Evolutionary conservation across 1,139 yeast species (phyloP).

Genomic region (Sugiyamaella novakii): DNA sequence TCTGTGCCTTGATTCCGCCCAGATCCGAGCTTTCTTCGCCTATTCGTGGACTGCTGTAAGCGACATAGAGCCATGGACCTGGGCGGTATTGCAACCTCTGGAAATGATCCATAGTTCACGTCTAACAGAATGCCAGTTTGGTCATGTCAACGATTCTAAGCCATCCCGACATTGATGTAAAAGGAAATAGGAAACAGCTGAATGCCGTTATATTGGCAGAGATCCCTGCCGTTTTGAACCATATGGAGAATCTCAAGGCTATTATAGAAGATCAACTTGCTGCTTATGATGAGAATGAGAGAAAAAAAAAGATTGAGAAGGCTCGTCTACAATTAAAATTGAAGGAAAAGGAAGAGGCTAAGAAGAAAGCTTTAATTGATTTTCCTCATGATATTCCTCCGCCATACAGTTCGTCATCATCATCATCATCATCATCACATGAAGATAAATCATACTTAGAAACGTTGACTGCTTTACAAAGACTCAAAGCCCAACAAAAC

Average conservation of each 20-base stretch:
- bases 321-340: conserved; percentile 18
- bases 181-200: conserved; percentile 33
- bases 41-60: too few relatives aligned
- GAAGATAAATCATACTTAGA: conserved; percentile 25
- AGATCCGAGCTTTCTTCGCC: not conserved
- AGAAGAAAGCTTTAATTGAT: not conserved
- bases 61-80: too few relatives aligned
- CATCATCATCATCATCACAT: not conserved
- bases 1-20: not conserved
- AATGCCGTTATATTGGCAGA: conserved; percentile 29
- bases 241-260: conserved; percentile 44
- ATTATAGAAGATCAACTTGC: conserved; percentile 41
- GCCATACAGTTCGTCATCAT: not conserved
- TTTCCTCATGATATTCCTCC: not conserved
- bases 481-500: conserved; percentile 22
- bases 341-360: conserved; percentile 26
- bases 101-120: not conserved
- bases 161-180: conserved; percentile 47
- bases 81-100: too few relatives aligned
- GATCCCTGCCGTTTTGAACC: conserved; percentile 43
- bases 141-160: conserved; percentile 49
- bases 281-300: conserved; percentile 27
- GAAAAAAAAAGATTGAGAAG: conserved; percentile 14
- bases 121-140: conserved; percentile 34
- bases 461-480: conserved; percentile 28